phyloP scores from a whole-genome alignment of 768 basidiomycete species.

The Lentinula boryana region DNA sequence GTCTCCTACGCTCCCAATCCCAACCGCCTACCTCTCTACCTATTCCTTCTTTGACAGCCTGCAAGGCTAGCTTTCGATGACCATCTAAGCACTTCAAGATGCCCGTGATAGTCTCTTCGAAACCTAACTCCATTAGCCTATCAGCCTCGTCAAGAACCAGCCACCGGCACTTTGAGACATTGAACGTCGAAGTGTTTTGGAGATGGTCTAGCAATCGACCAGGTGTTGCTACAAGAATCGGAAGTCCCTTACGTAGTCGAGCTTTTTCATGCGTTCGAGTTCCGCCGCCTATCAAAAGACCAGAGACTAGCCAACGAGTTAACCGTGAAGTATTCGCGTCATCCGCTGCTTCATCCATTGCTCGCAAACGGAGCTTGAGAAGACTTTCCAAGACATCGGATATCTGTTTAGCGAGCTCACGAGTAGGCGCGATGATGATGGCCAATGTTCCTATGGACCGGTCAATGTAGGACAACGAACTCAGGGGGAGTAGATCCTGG shows the following conservation, averaged over 20 bases:
- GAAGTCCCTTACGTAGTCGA: constrained; percentile 87
- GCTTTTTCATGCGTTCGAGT: constrained; percentile 95
- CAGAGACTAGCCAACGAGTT: constrained; percentile 92
- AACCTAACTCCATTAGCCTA: constrained; percentile 95
- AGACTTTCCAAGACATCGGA: constrained; percentile 88
- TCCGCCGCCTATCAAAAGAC: constrained; percentile 89
- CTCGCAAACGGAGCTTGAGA: constrained; percentile 67
- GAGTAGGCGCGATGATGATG: constrained; percentile 90
- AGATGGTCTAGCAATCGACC: constrained; percentile 94
- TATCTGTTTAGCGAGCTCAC: constrained; percentile 95
- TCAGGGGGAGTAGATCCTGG: constrained; percentile 88
- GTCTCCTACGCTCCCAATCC: constrained; percentile 73
- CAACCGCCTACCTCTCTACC: constrained; percentile 75
- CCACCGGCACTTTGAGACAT: constrained; percentile 92
- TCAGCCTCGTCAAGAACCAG: constrained; percentile 97
- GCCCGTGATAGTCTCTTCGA: constrained; percentile 90
- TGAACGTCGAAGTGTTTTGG: constrained; percentile 90
- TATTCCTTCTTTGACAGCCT: constrained; percentile 61
- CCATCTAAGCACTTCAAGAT: constrained; percentile 87
- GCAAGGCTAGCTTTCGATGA: constrained; percentile 63
- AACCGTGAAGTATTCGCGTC: constrained; percentile 39
- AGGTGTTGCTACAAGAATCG: constrained; percentile 93
- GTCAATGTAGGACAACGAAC: constrained; percentile 88
- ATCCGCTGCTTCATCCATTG: constrained; percentile 47
- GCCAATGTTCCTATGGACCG: constrained; percentile 93